Conservation (phyloP, 179 eudicot genomes). For the Silene coronaria region DNA sequence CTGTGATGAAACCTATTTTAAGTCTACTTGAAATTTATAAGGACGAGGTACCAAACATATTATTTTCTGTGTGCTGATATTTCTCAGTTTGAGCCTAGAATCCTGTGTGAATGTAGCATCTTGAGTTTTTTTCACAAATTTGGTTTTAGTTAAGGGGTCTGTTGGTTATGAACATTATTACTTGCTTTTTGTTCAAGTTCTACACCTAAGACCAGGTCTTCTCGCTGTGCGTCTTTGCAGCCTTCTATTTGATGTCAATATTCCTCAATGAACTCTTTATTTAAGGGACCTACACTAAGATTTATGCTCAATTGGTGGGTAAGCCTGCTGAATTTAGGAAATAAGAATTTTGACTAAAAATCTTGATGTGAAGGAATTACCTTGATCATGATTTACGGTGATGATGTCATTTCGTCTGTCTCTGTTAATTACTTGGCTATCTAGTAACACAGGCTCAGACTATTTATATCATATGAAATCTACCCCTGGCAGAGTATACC, state of each 20-base stretch:
- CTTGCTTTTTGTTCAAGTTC: background rate
- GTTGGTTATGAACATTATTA: background rate
- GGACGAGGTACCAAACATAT: constrained; percentile 59
- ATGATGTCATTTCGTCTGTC: background rate
- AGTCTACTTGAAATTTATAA: constrained; percentile 74
- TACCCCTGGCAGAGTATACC: background rate
- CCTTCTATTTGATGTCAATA: background rate
- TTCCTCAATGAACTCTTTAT: background rate
- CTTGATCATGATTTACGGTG: background rate
- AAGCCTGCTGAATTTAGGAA: background rate
- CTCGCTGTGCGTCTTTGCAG: background rate
- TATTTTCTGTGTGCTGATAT: background rate
- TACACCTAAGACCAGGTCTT: background rate
- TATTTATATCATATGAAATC: background rate
- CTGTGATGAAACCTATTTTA: constrained; percentile 64
- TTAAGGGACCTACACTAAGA: background rate
- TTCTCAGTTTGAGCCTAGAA: background rate
- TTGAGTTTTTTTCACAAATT: background rate
- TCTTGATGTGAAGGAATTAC: background rate
- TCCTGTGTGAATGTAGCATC: background rate
- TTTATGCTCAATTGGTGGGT: background rate
- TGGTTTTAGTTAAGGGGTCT: background rate
- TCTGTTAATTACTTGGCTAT: background rate
- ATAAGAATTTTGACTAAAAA: background rate
- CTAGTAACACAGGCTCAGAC: background rate